Percentiles rank a stretch among this genome's conserved stretches.
phyloP scores from a whole-genome alignment of 768 basidiomycete genomes.

The Amanita pseudoporphyria region DNA sequence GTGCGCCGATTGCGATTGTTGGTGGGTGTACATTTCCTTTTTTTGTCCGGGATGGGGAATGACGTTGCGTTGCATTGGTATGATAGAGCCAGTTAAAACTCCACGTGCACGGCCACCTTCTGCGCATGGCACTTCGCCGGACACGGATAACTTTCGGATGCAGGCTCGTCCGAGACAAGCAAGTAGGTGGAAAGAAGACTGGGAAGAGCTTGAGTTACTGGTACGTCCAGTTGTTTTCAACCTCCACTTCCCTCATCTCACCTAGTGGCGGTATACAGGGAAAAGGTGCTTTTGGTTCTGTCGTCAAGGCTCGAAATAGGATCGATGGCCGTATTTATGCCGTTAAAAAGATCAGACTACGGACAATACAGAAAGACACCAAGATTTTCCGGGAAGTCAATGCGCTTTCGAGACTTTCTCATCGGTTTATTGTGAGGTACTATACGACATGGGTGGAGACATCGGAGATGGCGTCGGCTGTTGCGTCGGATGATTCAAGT shows the following conservation, averaged over 20 bases:
- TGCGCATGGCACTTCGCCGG: conserved; percentile 43
- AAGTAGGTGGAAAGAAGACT: conserved; percentile 89
- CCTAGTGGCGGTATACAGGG: conserved; percentile 39
- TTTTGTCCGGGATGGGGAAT: neutral
- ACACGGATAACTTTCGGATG: conserved; percentile 50
- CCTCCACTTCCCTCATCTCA: neutral
- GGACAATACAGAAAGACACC: conserved; percentile 66
- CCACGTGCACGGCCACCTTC: conserved; percentile 42
- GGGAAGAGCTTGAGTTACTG: conserved; percentile 85
- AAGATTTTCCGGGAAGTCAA: conserved; percentile 91
- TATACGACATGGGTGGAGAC: conserved; percentile 88
- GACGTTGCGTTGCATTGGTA: neutral
- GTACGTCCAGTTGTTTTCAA: conserved; percentile 25
- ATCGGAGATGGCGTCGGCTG: conserved; percentile 40
- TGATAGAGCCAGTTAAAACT: conserved; percentile 18
- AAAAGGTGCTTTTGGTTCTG: conserved; percentile 87
- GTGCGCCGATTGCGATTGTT: conserved; percentile 18
- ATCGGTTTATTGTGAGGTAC: conserved; percentile 88
- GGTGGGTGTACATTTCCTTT: conserved; percentile 12
- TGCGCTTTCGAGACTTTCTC: conserved; percentile 77
- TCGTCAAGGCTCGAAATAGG: conserved; percentile 88
- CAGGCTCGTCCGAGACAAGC: conserved; percentile 36
- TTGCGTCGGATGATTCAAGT: conserved; percentile 46
- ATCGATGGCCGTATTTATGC: conserved; percentile 76
- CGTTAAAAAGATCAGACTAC: conserved; percentile 85